A percentile compares a stretch with the other conserved stretches of the same genome.
Conservation (phyloP, 352 stramenopile species). For the Phytophthora meadii region DNA sequence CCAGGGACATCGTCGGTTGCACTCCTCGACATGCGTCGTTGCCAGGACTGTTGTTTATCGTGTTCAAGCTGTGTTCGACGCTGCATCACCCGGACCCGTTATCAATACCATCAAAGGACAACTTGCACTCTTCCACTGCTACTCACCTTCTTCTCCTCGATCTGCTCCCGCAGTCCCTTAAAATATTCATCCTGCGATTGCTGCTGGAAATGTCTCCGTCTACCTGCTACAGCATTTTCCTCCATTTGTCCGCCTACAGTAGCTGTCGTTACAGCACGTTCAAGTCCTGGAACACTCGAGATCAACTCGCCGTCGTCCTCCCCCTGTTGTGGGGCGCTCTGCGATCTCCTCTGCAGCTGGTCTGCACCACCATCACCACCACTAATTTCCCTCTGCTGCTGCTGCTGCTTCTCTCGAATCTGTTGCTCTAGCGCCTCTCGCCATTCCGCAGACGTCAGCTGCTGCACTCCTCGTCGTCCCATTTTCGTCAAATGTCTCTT, state of each 20-base stretch:
- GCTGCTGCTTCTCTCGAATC: conserved; percentile 54
- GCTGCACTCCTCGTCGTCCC: conserved; percentile 43
- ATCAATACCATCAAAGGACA: background rate
- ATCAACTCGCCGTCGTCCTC: background rate
- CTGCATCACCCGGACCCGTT: background rate
- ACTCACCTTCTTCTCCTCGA: conserved; percentile 58
- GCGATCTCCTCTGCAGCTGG: conserved; percentile 9
- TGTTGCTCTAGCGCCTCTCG: conserved; percentile 54
- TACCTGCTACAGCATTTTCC: background rate
- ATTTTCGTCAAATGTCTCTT: conserved; percentile 8
- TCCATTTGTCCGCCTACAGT: background rate
- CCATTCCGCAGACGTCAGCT: conserved; percentile 52
- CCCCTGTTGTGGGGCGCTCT: conserved; percentile 33
- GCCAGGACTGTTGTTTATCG: conserved; percentile 9
- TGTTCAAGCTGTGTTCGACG: conserved; percentile 10
- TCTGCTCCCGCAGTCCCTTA: conserved; percentile 51
- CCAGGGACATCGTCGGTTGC: conserved; percentile 2
- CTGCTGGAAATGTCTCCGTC: conserved; percentile 1
- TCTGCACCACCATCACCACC: background rate
- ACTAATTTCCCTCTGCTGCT: conserved; percentile 6
- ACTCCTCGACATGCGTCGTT: background rate
- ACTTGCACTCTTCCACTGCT: background rate
- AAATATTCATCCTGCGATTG: conserved; percentile 49
- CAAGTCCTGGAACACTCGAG: conserved; percentile 5
- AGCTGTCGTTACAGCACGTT: conserved; percentile 12